Evolutionary conservation across 441 rosid species (phyloP), one percentile per base, ranked within the genome.

Genomic region (Capsella rubella): DNA sequence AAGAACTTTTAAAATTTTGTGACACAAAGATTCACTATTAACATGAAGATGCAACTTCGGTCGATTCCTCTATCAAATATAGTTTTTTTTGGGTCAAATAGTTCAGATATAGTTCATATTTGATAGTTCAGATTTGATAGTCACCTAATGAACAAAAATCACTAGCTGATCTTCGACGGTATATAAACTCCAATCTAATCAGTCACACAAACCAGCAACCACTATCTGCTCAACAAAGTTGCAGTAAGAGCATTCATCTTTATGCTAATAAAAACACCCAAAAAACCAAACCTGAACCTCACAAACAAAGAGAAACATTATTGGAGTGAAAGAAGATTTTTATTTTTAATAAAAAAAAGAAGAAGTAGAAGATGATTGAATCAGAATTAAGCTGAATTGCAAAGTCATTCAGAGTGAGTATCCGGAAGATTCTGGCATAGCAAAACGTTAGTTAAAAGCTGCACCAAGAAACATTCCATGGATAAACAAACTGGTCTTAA

Each of bases 381-480:
- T 69, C 70, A 68, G 74, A 75, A 68, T 61, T 64, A 75, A 69
- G 74, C 70, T 75, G 0, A 74, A 49, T 74, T 75, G 69, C 8
- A 32, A 75, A 75, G 64, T 75, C 74, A 75, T 10, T 53, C 42
- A 68, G 74, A 53, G 69, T 8, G 27, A 43, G 35, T 60, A 68
- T 68, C 74, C 64, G 69, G 79, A 68, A 52, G 43, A 68, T 68
- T 68, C 64, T 11, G 69, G 79, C 69, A 68, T 13, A 67, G 43
- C 74, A 27, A 49, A 34, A 34, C 37, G 8, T 34, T 34, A 59
- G n/a, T 18, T 18, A 4, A 15, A 16, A 25, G 49, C 69, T 75
- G 42, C 79, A 68, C 79, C 79, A 75, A 42, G 73, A 75, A 75
- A 60, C 74, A 52, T 52, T 68, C 79, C 73, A 68, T 25, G 35